Conservation (phyloP, 768 basidiomycete species). For the Amanita thiersii region DNA sequence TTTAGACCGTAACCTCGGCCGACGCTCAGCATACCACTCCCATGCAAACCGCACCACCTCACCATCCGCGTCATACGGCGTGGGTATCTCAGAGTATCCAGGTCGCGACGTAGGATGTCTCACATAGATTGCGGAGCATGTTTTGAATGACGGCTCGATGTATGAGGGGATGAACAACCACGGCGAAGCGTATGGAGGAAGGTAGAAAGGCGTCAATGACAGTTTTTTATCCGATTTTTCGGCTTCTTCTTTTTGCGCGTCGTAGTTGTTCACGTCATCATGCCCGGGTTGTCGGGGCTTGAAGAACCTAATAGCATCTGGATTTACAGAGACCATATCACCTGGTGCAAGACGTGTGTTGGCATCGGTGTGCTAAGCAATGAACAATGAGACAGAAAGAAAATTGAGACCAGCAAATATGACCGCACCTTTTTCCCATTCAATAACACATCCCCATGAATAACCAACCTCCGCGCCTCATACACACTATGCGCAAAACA, state of each 20-base stretch:
- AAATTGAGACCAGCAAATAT: background rate
- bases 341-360: slow-evolving; percentile 89
- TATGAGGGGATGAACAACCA: slow-evolving; percentile 93
- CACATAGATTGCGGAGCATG: slow-evolving; percentile 22
- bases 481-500: slow-evolving; percentile 88
- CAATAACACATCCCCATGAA: slow-evolving; percentile 79
- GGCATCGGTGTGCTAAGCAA: slow-evolving; percentile 64
- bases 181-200: slow-evolving; percentile 83
- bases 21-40: slow-evolving; percentile 86
- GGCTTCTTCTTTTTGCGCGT: slow-evolving; percentile 7
- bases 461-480: slow-evolving; percentile 78
- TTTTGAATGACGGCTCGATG: slow-evolving; percentile 53
- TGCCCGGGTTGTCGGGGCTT: slow-evolving; percentile 26
- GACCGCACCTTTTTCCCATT: slow-evolving; percentile 83
- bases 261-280: slow-evolving; percentile 25
- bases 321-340: slow-evolving; percentile 89
- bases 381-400: background rate
- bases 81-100: slow-evolving; percentile 91
- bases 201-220: slow-evolving; percentile 66
- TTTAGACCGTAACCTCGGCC: slow-evolving; percentile 61
- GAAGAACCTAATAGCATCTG: slow-evolving; percentile 70
- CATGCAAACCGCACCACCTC: slow-evolving; percentile 87
- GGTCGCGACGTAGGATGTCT: slow-evolving; percentile 97
- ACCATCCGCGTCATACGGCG: slow-evolving; percentile 94
- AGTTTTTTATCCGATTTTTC: slow-evolving; percentile 10